Percentiles rank a stretch among this genome's conserved stretches.
Evolutionary conservation across 2,329 filamentous ascomycete species (phyloP).

Genomic region (Aspergillus sp.): DNA sequence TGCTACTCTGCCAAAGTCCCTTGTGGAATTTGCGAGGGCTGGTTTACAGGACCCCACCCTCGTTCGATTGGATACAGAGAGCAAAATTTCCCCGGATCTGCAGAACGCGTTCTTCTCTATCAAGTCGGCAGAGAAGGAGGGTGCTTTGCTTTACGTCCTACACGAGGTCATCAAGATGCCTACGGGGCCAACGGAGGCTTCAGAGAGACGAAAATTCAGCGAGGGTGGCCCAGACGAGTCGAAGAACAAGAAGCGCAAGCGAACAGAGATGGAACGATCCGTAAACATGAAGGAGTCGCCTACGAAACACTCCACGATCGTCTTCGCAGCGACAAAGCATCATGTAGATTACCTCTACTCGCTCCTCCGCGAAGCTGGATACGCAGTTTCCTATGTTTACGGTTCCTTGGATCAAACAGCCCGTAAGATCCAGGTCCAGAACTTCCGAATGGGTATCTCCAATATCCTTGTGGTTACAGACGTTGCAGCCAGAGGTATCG

Average conservation of each 20-base stretch:
- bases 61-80: constrained; percentile 87
- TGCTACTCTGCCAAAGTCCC: constrained; percentile 85
- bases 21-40: constrained; percentile 94
- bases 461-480: constrained; percentile 96
- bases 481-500: constrained; percentile 93
- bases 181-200: constrained; percentile 59
- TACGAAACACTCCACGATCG: constrained; percentile 86
- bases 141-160: constrained; percentile 81
- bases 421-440: constrained; percentile 85
- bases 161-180: constrained; percentile 94
- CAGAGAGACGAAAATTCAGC: constrained; percentile 35
- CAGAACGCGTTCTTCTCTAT: constrained; percentile 92
- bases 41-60: constrained; percentile 90
- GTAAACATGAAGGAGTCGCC: constrained; percentile 66
- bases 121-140: constrained; percentile 92
- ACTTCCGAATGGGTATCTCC: constrained; percentile 79
- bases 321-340: constrained; percentile 94
- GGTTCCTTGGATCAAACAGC: constrained; percentile 93
- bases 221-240: constrained; percentile 50
- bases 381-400: constrained; percentile 90
- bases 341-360: constrained; percentile 90
- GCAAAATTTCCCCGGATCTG: constrained; percentile 94
- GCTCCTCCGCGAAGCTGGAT: constrained; percentile 78
- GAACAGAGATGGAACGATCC: constrained; percentile 49
- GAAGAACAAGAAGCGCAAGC: constrained; percentile 49